Evolutionary conservation across 805 yeast species (phyloP).

Genomic region (Yarrowia yakushimensis): DNA sequence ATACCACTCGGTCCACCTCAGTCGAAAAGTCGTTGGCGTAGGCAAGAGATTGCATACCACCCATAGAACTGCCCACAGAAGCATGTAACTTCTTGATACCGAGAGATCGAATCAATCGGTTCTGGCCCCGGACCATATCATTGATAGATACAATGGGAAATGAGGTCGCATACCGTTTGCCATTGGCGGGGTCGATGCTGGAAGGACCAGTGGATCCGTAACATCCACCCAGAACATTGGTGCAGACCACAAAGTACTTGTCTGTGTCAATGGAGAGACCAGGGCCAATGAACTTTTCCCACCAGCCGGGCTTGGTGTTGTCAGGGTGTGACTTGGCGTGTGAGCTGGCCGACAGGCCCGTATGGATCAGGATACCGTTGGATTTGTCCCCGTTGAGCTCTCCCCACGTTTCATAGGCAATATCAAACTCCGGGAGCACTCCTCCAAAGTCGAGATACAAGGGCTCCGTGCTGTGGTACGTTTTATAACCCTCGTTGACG

Average conservation of each 20-base stretch:
- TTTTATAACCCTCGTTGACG: conserved; percentile 62
- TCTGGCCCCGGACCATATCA: conserved; percentile 90
- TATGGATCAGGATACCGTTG: conserved; percentile 77
- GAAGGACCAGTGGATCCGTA: conserved; percentile 95
- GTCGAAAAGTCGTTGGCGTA: conserved; percentile 81
- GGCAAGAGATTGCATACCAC: conserved; percentile 97
- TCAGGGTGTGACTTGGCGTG: conserved; percentile 80
- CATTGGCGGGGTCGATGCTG: conserved; percentile 66
- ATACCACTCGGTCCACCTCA: conserved; percentile 64
- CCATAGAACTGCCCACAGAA: conserved; percentile 88
- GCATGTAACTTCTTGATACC: conserved; percentile 67
- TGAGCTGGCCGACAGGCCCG: conserved; percentile 90
- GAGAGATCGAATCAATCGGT: conserved; percentile 60
- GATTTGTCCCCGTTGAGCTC: conserved; percentile 54
- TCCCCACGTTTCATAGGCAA: conserved; percentile 97
- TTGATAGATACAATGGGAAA: conserved; percentile 82
- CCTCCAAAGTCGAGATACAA: conserved; percentile 81
- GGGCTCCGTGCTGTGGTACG: conserved; percentile 54
- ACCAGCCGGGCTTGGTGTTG: conserved; percentile 82
- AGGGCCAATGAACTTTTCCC: conserved; percentile 92
- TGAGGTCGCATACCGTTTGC: conserved; percentile 70
- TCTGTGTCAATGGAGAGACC: conserved; percentile 72
- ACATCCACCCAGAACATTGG: conserved; percentile 92
- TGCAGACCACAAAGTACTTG: conserved; percentile 77
- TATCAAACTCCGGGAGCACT: conserved; percentile 61